These are phyloP conservation scores for Fraxinus albicans DNA, from an alignment of 305 asterid genomes.

Conservation along the genomic window DNA sequence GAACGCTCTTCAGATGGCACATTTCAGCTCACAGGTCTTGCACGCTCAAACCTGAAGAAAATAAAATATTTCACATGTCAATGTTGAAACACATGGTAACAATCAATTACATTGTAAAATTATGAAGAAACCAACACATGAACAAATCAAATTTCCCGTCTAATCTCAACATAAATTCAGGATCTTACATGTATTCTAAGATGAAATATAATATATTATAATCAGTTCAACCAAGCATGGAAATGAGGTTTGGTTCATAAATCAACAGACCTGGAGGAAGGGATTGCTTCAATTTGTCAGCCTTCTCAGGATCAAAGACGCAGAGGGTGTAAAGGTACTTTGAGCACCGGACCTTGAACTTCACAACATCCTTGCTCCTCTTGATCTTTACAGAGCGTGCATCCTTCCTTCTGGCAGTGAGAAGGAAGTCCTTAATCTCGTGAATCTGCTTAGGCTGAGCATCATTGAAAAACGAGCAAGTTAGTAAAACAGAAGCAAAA, in stretches of 20 bases:
- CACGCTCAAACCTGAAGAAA: slow-evolving; percentile 37
- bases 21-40: slow-evolving; percentile 34
- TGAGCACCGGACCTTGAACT: slow-evolving; percentile 60
- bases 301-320: slow-evolving; percentile 47
- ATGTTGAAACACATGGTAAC: background rate
- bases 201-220: background rate
- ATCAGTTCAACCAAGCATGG: background rate
- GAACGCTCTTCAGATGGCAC: background rate
- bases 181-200: background rate
- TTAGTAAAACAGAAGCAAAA: background rate
- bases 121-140: background rate
- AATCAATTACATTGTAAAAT: background rate
- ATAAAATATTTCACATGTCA: background rate
- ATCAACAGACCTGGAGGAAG: slow-evolving; percentile 45
- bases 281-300: slow-evolving; percentile 54
- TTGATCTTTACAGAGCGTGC: slow-evolving; percentile 53
- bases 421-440: slow-evolving; percentile 55
- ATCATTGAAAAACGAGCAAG: background rate
- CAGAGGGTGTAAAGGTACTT: slow-evolving; percentile 54
- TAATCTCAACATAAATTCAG: background rate
- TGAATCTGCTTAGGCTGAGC: slow-evolving; percentile 55
- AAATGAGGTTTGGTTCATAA: background rate
- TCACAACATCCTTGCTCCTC: slow-evolving; percentile 52
- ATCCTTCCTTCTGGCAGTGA: slow-evolving; percentile 59
- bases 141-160: background rate